Base-by-base conservation (phyloP, 1,284 basidiomycete species). In the Microbotryum saponariae region DNA sequence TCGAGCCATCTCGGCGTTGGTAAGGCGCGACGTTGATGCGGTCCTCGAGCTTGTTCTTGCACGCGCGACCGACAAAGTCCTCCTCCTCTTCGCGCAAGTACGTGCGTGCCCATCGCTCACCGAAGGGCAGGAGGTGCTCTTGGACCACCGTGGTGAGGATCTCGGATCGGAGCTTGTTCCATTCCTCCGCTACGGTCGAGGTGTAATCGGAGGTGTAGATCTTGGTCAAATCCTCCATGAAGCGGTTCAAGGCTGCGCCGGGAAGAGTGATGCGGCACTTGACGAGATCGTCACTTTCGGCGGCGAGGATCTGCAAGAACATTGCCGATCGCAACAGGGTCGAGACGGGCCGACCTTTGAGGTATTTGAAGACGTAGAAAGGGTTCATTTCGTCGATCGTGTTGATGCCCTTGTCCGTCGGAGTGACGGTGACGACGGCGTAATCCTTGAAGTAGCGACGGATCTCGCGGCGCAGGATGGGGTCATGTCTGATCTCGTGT, bases 351-450 rank as follows among this genome's bases (percentile, higher is more conserved):
- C 97, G 98, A 70, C 86, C 81, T 48, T 82, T 79, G 47, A 98
- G 80, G 78, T 97, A 98, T 80, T 98, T 98, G 83, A 98, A 98
- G 70, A 92, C 93, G 73, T 86, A 91, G 77, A 89, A 96, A 0
- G 85, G 83, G 75, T 97, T 89, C 70, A 86, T 83, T 68, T 92
- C 85, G 72, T 93, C 89, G 57, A 98, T 97, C 74, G 93, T 91
- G 29, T 80, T 79, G 67, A 89, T 79, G n/a, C 96, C 96, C 58
- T 86, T 84, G 57, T 97, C 93, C 0, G 96, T 98, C 0, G 94
- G 92, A 51, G 83, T 80, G 18, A 94, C 85, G 31, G 87, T 86
- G 42, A 98, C 79, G n/a, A 83, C 78, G 6, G 88, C 93, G 66
- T 86, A 82, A 9, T 81, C 78, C 71, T 84, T 86, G 79, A 94